Evolutionary conservation across 352 stramenopile genomes (phyloP), one percentile per base, ranked within the genome.

Genomic region (Globisporangium radiosum): DNA sequence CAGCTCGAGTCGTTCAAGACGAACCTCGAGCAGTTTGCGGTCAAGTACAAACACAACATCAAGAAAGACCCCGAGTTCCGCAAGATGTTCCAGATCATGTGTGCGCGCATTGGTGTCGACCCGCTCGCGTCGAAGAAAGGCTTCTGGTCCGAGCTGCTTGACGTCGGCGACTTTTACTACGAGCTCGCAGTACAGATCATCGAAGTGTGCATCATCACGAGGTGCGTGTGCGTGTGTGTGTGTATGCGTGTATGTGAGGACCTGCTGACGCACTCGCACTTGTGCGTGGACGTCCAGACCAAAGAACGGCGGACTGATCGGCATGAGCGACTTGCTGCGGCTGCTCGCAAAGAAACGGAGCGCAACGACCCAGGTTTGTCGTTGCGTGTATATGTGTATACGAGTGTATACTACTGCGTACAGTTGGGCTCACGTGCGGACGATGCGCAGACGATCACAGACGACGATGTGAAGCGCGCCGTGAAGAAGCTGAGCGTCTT

Each of bases 121-220:
- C 97, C 97, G 2, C 76, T 99, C 7, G 90, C 93, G 1, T 98
- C 93, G 4, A 97, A 98, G 71, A 99, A 99, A 66, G 94, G 92
- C 2, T 99, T 99, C 66, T 99, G 97, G 97, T 96, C 87, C 13
- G 88, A 97, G 68, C 65, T 98, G 17, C 81, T 99, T 10, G 97
- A 98, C 25, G 94, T 99, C 47, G 97, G 97, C 10, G 95, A 99
- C 60, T 99, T 99, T 70, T 99, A 99, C 80, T 99, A 99, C 73
- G 97, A 99, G 68, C 75, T 99, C n/a, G 91, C 93, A 5, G 94
- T 99, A 33, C 98, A 99, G 72, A 98, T 99, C 62, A 97, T 98
- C 43, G 96, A 99, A 67, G 89, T 99, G 40, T 98, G 97, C 66
- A 94, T 99, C 62, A 77, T 97, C 14, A 99, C 93, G 43, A 65